These are phyloP conservation scores for Chaetoceros muelleri DNA, from an alignment of 108 stramenopile species.

Conservation along the genomic window DNA sequence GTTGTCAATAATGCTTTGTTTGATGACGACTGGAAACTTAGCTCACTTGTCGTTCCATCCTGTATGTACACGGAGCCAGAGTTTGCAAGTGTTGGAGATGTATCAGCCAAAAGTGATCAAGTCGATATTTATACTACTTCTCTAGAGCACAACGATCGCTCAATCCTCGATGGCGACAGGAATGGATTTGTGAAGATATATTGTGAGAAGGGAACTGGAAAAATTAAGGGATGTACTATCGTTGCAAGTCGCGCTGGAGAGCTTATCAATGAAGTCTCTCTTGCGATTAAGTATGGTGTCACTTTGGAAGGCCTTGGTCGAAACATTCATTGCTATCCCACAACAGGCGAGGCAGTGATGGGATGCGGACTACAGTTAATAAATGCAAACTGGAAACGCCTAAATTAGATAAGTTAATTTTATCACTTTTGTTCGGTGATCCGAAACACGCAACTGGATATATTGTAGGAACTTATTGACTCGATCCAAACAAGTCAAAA, in stretches of 20 bases:
- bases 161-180: conserved; percentile 75
- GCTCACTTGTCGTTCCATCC: conserved; percentile 83
- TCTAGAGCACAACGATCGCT: conserved; percentile 87
- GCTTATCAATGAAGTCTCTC: conserved; percentile 86
- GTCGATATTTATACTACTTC: conserved; percentile 68
- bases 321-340: conserved; percentile 94
- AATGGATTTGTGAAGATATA: conserved; percentile 86
- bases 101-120: conserved; percentile 70
- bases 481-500: no score
- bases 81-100: conserved; percentile 81
- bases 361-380: conserved; percentile 75
- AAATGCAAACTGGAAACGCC: conserved; percentile 40
- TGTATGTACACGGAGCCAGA: conserved; percentile 94
- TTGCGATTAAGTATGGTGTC: conserved; percentile 90
- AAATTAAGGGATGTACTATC: conserved; percentile 89
- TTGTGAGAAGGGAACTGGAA: conserved; percentile 74
- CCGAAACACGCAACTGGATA: no score
- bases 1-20: conserved; percentile 90
- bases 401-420: no score
- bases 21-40: conserved; percentile 71
- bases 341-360: conserved; percentile 79
- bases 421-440: no score
- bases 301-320: conserved; percentile 67
- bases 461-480: no score
- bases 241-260: conserved; percentile 90